Conservation (phyloP, 805 yeast species). For the Candida ulmi region DNA sequence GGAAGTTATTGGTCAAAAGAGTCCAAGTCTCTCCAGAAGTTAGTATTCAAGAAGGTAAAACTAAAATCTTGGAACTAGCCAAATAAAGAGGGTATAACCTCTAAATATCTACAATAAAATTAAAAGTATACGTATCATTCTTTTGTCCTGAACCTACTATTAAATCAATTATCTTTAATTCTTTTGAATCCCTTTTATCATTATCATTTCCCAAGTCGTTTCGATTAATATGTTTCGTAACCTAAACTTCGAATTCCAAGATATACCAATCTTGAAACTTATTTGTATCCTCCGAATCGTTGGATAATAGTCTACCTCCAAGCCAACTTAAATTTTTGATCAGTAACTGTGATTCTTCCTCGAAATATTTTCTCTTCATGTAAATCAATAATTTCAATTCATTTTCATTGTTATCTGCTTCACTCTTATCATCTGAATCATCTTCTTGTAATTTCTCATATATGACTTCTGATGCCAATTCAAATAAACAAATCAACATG, state of each 20-base stretch:
- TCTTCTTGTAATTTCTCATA: conserved; percentile 4
- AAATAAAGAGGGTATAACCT: conserved; percentile 14
- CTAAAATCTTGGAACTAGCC: conserved; percentile 43
- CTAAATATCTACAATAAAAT: conserved; percentile 6
- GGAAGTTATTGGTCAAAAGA: conserved; percentile 45
- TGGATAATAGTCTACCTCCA: conserved; percentile 18
- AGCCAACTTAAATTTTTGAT: conserved; percentile 23
- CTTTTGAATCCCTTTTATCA: no score
- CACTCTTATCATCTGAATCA: not conserved
- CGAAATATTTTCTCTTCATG: conserved; percentile 18
- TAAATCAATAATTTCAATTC: conserved; percentile 17
- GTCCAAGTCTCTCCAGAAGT: conserved; percentile 44
- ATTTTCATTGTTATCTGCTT: conserved; percentile 9
- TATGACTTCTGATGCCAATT: conserved; percentile 18
- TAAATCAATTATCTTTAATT: no score
- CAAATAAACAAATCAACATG: conserved; percentile 19
- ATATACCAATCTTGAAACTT: conserved; percentile 23
- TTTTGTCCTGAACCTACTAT: no score
- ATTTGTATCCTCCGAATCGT: conserved; percentile 17
- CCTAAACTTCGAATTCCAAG: conserved; percentile 23
- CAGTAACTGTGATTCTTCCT: conserved; percentile 18
- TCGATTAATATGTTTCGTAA: not conserved
- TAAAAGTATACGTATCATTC: no score
- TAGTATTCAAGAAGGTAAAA: conserved; percentile 55
- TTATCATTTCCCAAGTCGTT: not conserved